Conservation (phyloP, 768 basidiomycete species). For the Lentinula aciculospora region DNA sequence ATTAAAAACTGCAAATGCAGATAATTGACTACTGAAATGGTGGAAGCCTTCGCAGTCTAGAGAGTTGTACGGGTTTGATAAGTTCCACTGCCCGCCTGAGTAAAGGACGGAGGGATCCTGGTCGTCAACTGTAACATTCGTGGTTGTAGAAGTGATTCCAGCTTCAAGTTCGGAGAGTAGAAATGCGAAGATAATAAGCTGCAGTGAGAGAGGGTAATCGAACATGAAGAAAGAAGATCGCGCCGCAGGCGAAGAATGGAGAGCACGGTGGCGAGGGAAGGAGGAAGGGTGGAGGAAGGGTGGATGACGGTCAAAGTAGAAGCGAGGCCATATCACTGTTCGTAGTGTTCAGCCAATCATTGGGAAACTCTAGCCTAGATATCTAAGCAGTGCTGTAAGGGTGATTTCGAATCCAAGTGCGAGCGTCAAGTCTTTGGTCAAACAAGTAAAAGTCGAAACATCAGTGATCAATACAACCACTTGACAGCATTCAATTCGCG, state of each 20-base stretch:
- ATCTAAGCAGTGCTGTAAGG: not conserved
- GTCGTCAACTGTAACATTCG: conserved; percentile 8
- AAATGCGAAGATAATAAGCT: not conserved
- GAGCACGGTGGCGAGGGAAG: not conserved
- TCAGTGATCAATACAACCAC: not conserved
- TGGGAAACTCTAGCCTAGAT: not conserved
- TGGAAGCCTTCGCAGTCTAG: conserved; percentile 4
- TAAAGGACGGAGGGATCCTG: not conserved
- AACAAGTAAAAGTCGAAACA: not conserved
- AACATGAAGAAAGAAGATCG: not conserved
- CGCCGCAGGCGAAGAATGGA: not conserved
- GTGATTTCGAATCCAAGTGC: not conserved
- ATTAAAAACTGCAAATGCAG: conserved; percentile 1
- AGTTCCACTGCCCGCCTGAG: conserved; percentile 2
- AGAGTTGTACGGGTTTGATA: not conserved
- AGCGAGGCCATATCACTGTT: not conserved
- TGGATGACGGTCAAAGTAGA: not conserved
- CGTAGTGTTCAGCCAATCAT: not conserved
- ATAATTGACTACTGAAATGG: conserved; percentile 2
- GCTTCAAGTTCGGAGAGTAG: not conserved
- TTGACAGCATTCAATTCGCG: not conserved
- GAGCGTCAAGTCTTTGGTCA: not conserved
- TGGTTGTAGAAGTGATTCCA: not conserved
- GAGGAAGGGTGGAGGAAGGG: not conserved
- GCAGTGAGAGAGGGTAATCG: not conserved